Evolutionary conservation across 306 rosid species (phyloP), one percentile per base, ranked within the genome.

Genomic region (Oemleria cerasiformis): DNA sequence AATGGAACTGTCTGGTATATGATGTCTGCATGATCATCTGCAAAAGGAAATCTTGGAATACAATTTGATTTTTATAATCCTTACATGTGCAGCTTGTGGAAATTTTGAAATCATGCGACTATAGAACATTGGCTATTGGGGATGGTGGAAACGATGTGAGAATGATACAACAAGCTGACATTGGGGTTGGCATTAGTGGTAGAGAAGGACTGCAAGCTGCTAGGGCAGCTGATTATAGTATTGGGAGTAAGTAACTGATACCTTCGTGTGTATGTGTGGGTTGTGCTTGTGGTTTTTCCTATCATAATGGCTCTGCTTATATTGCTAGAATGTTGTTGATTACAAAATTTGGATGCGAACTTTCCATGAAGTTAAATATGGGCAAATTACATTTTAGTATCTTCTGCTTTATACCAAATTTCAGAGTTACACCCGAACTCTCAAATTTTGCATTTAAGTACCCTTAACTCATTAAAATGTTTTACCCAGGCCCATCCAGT

Each of bases 151-250:
- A 95, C 76, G 99, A 95, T 73, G 99, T 95, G 76, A 91, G 99
- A 86, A 91, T 95, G 99, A 95, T 95, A 79, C 99, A 95, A 70
- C 92, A 92, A 82, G 99, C 99, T 63, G 95, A 94, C 72, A 94
- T 94, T 71, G 97, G 99, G 65, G 97, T 95, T 74, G 99, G 99
- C 75, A 95, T 95, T 68, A 95, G 99, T 78, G 99, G 99, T 62
- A 83, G 99, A 81, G 99, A 95, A 86, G 99, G 99, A 78, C 83
- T 91, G 80, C 99, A 95, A 84, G 99, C 99, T 63, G 99, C 99
- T n/a, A 91, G 99, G 83, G 97, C 99, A 3, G 97, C 99, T 65
- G 99, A 95, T 86, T 95, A 95, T 79, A 91, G 97, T 57, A 82
- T 91, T 63, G 99, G 99, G 85, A 95, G 99, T 95, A 86, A 79